phyloP scores from a whole-genome alignment of 169 alveolate genomes.

The Cryptosporidium bovis region DNA sequence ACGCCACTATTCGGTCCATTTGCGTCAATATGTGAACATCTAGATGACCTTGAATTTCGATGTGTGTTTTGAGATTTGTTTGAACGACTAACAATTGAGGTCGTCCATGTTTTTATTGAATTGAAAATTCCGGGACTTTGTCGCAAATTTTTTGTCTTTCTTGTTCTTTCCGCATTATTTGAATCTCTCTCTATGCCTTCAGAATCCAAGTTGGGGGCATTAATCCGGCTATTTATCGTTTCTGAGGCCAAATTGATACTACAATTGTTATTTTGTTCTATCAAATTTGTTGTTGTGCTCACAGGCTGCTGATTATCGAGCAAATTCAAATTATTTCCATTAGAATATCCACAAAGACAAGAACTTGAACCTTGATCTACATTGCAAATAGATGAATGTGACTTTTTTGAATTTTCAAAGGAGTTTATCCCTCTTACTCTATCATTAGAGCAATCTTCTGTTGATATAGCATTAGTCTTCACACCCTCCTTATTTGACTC shows the following conservation, averaged over 20 bases:
- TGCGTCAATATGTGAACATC: not conserved
- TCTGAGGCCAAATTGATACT: no score
- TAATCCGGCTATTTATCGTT: not conserved
- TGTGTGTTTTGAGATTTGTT: not conserved
- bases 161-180: not conserved
- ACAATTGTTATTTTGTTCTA: no score
- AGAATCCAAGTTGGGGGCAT: not conserved
- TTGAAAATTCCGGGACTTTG: slow-evolving; percentile 12
- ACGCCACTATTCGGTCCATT: not conserved
- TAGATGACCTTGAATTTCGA: not conserved
- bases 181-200: not conserved
- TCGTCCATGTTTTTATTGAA: slow-evolving; percentile 22
- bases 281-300: not conserved
- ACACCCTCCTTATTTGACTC: not conserved
- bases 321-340: not conserved
- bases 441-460: not conserved
- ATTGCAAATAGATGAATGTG: not conserved
- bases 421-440: not conserved
- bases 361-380: not conserved
- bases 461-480: not conserved
- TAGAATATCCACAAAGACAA: not conserved
- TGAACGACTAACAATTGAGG: slow-evolving; percentile 28
- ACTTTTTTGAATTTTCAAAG: not conserved
- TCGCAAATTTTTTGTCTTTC: not conserved
- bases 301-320: not conserved